These are phyloP conservation scores for Ottelia alismoides DNA, from an alignment of 106 monocot species.

Conservation along the genomic window DNA sequence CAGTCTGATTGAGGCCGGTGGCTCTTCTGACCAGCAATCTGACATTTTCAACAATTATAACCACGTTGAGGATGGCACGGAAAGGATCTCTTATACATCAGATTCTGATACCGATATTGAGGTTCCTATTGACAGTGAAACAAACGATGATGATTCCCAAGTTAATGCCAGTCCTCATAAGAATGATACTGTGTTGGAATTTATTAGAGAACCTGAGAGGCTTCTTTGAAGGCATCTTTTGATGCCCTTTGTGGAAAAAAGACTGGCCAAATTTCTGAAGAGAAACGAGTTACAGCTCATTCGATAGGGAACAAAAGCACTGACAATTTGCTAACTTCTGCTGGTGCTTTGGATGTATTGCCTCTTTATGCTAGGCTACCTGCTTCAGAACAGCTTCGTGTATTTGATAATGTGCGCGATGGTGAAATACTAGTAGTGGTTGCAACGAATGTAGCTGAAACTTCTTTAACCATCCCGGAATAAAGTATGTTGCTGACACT, in stretches of 20 bases:
- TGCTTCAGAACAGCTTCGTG: conserved; percentile 64
- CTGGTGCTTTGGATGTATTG: conserved; percentile 45
- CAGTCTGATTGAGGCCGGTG: conserved; percentile 28
- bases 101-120: conserved; percentile 52
- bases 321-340: conserved; percentile 4
- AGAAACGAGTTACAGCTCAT: conserved; percentile 10
- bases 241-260: conserved; percentile 36
- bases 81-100: conserved; percentile 27
- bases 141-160: conserved; percentile 23
- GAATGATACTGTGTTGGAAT: conserved; percentile 24
- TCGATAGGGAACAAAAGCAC: conserved; percentile 1
- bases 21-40: conserved; percentile 15
- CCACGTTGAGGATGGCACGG: conserved; percentile 26
- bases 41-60: conserved; percentile 43
- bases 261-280: conserved; percentile 3
- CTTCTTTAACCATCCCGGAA: conserved; percentile 93
- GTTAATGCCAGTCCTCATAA: conserved; percentile 14
- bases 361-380: conserved; percentile 96
- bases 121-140: conserved; percentile 26
- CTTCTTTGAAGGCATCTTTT: conserved; percentile 75
- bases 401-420: conserved; percentile 68
- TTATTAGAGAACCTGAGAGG: conserved; percentile 36
- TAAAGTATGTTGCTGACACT: conserved; percentile 95
- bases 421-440: conserved; percentile 78
- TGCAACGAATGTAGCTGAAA: conserved; percentile 97